Base-by-base conservation (phyloP, 2,329 filamentous ascomycete species). In the Aspergillus alliaceus region DNA sequence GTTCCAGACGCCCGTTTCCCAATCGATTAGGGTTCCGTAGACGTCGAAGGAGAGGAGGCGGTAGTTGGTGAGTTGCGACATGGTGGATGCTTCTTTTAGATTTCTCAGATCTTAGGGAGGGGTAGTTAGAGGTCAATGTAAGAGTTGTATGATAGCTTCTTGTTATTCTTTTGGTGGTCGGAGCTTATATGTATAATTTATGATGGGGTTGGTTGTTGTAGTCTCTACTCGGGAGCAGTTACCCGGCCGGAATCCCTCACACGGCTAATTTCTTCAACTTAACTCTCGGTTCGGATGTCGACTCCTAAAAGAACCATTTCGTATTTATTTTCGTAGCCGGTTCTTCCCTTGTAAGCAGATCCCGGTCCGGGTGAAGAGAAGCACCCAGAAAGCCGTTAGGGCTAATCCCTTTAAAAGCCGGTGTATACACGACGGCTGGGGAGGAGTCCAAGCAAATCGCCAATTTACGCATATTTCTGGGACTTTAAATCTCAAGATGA, bases 21-120 rank as follows among this genome's bases (percentile, higher is more conserved):
- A 91, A 77, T 93, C 88, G 59, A 93, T 84, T 3, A 93, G 81
- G 0, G 90, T 93, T 71, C 90, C 89, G 72, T 90, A 93, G 77
- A 89, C 86, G 74, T 93, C 90, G 74, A 93, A 91, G 66, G 85
- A 86, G 50, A 91, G 83, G 58, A 84, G 73, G 24, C 74, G 75
- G 69, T 79, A 82, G 53, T 75, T 67, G 8, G 66, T 64, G 20
- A 74, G 64, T 34, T 51, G 51, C 18, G 67, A 56, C 68, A 71
- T 72, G 47, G 18, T 53, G 37, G 37, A 29, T 29, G 27, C n/a
- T 24, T 22, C 18, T 6, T 35, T n/a, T 35, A 3, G 34, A n/a
- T 14, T 14, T 35, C 18, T 32, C 18, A 3, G 15, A 8, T 18
- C 6, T 35, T 35, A n/a, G n/a, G 15, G 34, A n/a, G 8, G 34